Base-by-base conservation (phyloP, 441 rosid species). In the Aleurites moluccanus region DNA sequence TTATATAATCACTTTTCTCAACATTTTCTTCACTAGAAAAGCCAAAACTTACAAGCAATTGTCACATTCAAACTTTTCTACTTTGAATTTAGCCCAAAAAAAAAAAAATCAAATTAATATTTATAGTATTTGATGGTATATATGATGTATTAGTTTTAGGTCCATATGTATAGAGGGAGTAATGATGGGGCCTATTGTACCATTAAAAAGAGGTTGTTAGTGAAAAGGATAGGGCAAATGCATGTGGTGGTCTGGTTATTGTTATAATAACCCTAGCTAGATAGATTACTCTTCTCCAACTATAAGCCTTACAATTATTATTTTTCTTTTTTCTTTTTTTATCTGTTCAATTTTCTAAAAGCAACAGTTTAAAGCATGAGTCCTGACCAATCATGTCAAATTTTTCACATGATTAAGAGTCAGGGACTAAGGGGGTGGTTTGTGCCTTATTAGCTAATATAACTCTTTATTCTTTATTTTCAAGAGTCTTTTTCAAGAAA, bases 11-110 rank as follows among this genome's bases (percentile, higher is more conserved):
- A n/a, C n/a, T n/a, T n/a, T n/a, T n/a, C n/a, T n/a, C n/a, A n/a
- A n/a, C n/a, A n/a, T 21, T 1, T 25, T 57, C 73, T 63, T 38
- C 13, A 40, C 3, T 21, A 47, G 53, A 57, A 50, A 52, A 59
- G 64, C 69, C 77, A 73, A 60, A 25, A 6, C 14, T 72, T 67
- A 5, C 69, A 20, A 27, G 71, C 69, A 73, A 14, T n/a, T 28
- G 77, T 67, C 70, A 27, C 67, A 52, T 61, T 73, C 80, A 50
- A 10, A 47, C 38, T 18, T 35, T 8, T 7, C 21, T 28, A 69
- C 16, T 9, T 4, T 4, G 50, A 68, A 55, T 6, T 11, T 38
- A 50, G 40, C 13, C 16, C 8, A 25, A 11, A 25, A 0, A n/a
- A 14, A 21, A 76, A 53, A 50, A 15, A 42, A 69, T 6, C 40